Base-by-base conservation (phyloP, 345 rosid species). In the Syzygium aqueum region DNA sequence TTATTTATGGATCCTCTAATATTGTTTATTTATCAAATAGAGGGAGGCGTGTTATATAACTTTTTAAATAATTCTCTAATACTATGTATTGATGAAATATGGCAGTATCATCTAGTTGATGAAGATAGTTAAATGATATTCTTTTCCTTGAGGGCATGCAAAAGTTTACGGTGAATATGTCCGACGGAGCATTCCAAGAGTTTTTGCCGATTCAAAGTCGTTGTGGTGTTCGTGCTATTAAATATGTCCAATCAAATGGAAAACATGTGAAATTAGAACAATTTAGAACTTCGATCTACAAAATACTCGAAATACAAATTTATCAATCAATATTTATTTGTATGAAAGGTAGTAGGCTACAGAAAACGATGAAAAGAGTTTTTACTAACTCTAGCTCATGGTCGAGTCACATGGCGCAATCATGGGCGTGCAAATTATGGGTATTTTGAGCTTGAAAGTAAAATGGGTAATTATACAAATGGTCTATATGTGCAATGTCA, bases 401-500 rank as follows among this genome's bases (percentile, higher is more conserved):
- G 4, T 61, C 15, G 73, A 61, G 33, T 61, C 37, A 61, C 2
- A 4, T 3, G 19, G 9, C 33, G 5, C 8, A 13, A 6, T 61
- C 73, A 6, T 33, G 9, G 8, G 8, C 9, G 9, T 2, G 53
- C 53, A 14, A 52, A 52, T 52, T 14, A 52, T 14, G 53, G 73
- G 16, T 61, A 12, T 61, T n/a, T 27, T 61, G 33, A 61, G 73
- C 15, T n/a, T 61, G 30, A n/a, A n/a, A 61, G 37, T n/a, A n/a
- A 61, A 61, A 61, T n/a, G 37, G 30, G 65, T 59, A 59, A 59
- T 13, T 2, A 59, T 11, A 27, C 12, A 50, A 50, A 10, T 50
- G 3, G 7, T 59, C 27, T 0, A 0, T 27, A 27, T 11, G 28
- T 59, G 16, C 27, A 25, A 11, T 27, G 0, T 27, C 5, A 3